Evolutionary conservation across 768 basidiomycete species (phyloP).

Genomic region (Hygrocybe coccinea): DNA sequence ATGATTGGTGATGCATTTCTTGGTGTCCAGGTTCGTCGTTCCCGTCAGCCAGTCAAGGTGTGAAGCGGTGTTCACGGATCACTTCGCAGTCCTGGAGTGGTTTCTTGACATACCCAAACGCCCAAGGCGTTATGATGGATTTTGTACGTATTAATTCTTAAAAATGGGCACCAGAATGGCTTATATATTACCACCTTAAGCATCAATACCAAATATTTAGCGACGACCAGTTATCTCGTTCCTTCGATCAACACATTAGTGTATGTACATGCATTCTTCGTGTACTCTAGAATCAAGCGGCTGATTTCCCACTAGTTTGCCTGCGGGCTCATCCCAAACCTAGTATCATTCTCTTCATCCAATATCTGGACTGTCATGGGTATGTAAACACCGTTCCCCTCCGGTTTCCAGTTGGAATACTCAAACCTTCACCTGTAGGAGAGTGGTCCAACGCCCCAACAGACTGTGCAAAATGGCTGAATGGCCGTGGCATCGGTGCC

Average conservation of each 20-base stretch:
- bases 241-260: constrained; percentile 52
- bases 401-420: constrained; percentile 54
- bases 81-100: constrained; percentile 49
- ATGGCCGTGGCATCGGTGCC: constrained; percentile 66
- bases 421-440: constrained; percentile 66
- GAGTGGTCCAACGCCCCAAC: constrained; percentile 77
- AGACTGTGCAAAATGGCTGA: constrained; percentile 76
- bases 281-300: background rate
- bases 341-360: constrained; percentile 42
- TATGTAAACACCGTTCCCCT: constrained; percentile 73
- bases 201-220: constrained; percentile 77
- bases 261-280: constrained; percentile 29
- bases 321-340: constrained; percentile 45
- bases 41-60: background rate
- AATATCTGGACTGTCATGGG: constrained; percentile 75
- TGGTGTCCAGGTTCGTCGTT: constrained; percentile 20
- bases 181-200: constrained; percentile 25
- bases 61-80: constrained; percentile 4
- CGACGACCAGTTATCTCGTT: constrained; percentile 46
- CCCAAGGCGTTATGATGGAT: constrained; percentile 62
- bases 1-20: constrained; percentile 74
- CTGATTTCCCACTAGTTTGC: constrained; percentile 37
- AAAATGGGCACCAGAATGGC: background rate
- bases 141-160: constrained; percentile 44
- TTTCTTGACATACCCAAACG: constrained; percentile 51